Evolutionary conservation across 495 filamentous ascomycete genomes (phyloP).

Genomic region (Hypoxylon trugodes): DNA sequence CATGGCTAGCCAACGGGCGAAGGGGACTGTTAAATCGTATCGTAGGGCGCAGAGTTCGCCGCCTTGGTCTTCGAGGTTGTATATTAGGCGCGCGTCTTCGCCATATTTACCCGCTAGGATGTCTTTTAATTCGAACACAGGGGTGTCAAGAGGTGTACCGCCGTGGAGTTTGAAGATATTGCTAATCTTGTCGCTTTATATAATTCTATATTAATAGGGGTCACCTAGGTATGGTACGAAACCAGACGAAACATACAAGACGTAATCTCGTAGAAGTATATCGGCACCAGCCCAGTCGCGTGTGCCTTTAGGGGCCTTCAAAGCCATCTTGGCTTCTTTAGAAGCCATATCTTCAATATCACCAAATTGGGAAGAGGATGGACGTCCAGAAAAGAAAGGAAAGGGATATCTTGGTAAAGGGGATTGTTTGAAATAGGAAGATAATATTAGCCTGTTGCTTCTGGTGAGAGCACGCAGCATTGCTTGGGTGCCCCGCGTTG

Average conservation of each 20-base stretch:
- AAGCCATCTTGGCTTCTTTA: slow-evolving; percentile 28
- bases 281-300: slow-evolving; percentile 35
- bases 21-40: slow-evolving; percentile 88
- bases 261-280: slow-evolving; percentile 30
- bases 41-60: slow-evolving; percentile 86
- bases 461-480: slow-evolving; percentile 31
- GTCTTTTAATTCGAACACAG: slow-evolving; percentile 62
- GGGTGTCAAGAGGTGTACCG: slow-evolving; percentile 53
- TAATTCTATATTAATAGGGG: slow-evolving; percentile 6
- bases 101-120: slow-evolving; percentile 89
- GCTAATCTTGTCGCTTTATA: slow-evolving; percentile 40
- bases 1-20: slow-evolving; percentile 91
- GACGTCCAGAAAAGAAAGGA: not conserved
- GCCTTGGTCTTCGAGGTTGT: slow-evolving; percentile 88
- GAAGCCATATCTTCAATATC: slow-evolving; percentile 27
- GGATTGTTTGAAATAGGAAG: slow-evolving; percentile 1
- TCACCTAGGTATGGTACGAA: not conserved
- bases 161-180: slow-evolving; percentile 53
- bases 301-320: slow-evolving; percentile 34
- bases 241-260: slow-evolving; percentile 24
- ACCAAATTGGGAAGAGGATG: slow-evolving; percentile 4
- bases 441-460: slow-evolving; percentile 21
- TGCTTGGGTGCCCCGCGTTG: slow-evolving; percentile 18
- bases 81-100: slow-evolving; percentile 84
- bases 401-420: slow-evolving; percentile 6